A percentile compares a stretch with the other conserved stretches of the same genome.
phyloP scores from a whole-genome alignment of 208 protist species.

The Crithidia sp. region DNA sequence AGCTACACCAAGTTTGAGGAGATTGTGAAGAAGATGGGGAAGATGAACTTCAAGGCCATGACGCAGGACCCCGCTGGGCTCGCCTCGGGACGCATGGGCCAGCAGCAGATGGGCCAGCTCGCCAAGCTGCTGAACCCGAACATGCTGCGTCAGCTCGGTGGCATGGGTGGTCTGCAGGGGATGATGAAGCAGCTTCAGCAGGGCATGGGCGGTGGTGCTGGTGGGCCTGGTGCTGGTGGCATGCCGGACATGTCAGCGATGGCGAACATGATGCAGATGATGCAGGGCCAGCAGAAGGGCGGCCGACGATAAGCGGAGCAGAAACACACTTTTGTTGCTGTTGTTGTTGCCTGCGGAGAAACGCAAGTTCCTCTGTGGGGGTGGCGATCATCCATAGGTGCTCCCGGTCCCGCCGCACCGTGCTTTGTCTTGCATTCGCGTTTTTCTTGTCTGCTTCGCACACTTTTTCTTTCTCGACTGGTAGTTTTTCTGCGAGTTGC shows the following conservation, averaged over 20 bases:
- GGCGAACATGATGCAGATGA: slow-evolving; percentile 65
- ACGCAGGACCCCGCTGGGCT: slow-evolving; percentile 74
- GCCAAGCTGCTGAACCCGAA: slow-evolving; percentile 88
- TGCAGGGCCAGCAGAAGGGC: slow-evolving; percentile 35
- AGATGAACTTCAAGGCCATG: slow-evolving; percentile 92
- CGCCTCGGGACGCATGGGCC: slow-evolving; percentile 58
- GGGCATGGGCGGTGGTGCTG: slow-evolving; percentile 35
- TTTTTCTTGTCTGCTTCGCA: no score
- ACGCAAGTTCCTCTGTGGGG: no score
- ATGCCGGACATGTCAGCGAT: slow-evolving; percentile 63
- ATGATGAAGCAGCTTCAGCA: slow-evolving; percentile 90
- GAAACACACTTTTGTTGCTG: background rate
- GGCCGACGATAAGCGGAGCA: slow-evolving; percentile 15
- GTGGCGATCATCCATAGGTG: no score
- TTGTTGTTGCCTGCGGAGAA: background rate
- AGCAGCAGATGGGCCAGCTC: slow-evolving; percentile 89
- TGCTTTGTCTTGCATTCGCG: background rate
- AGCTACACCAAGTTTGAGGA: slow-evolving; percentile 90
- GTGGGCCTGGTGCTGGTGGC: slow-evolving; percentile 22
- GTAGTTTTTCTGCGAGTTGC: no score
- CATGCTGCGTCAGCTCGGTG: slow-evolving; percentile 87
- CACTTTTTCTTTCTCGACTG: no score
- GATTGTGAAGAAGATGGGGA: slow-evolving; percentile 91
- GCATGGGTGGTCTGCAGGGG: slow-evolving; percentile 78
- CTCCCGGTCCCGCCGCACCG: background rate